Evolutionary conservation across 164 flowering plant genomes (phyloP).

Genomic region (Sextonia rubra): DNA sequence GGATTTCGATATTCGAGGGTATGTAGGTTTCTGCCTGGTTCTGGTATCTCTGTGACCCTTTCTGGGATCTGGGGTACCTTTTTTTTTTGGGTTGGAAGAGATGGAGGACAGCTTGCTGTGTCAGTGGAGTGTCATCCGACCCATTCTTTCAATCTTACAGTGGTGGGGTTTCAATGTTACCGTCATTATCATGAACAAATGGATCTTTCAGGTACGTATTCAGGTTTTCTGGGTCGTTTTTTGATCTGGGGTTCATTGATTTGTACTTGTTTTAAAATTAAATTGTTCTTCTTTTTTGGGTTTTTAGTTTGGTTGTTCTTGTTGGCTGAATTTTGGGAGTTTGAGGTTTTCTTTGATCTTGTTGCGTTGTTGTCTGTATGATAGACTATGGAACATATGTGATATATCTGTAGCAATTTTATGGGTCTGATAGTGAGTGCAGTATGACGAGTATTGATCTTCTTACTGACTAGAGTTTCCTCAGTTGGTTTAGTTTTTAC

Average conservation of each 20-base stretch:
- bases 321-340: neutral
- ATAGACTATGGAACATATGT: neutral
- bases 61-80: neutral
- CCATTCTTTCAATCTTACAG: conserved; percentile 80
- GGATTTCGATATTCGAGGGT: neutral
- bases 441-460: no score
- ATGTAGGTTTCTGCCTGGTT: neutral
- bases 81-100: neutral
- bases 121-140: conserved; percentile 70
- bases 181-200: conserved; percentile 95
- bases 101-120: conserved; percentile 72
- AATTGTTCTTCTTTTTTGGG: neutral
- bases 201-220: conserved; percentile 89
- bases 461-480: no score
- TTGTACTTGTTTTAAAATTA: no score
- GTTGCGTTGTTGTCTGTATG: neutral
- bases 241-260: neutral
- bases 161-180: conserved; percentile 99
- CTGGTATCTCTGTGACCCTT: neutral
- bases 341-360: neutral
- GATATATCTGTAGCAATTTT: neutral
- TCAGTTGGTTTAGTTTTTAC: neutral
- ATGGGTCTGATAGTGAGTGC: neutral
- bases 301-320: neutral
- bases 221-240: neutral